Evolutionary conservation across 2,329 filamentous ascomycete species (phyloP).

Genomic region (Fusarium sp.): DNA sequence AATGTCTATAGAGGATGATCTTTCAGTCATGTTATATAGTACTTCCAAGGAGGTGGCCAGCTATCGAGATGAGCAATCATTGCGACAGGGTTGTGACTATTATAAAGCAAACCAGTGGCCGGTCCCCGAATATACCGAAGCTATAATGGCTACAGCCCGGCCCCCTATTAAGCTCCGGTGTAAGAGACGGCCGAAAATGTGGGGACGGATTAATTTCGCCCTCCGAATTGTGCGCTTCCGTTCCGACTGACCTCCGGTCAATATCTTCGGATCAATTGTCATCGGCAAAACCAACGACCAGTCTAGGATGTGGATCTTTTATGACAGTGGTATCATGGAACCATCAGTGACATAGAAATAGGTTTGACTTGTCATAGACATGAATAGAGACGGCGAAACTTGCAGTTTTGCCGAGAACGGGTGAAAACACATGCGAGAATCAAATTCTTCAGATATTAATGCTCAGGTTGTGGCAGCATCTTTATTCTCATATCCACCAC

Average conservation of each 20-base stretch:
- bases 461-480: neutral
- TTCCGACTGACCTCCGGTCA: neutral
- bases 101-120: neutral
- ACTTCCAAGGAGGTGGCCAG: accelerated
- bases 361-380: neutral
- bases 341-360: neutral
- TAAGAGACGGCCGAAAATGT: conserved; percentile 9
- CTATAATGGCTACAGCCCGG: neutral
- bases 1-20: neutral
- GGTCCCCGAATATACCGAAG: conserved; percentile 9
- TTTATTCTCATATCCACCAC: neutral
- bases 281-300: neutral
- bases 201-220: conserved; percentile 23
- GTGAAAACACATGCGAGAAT: no score
- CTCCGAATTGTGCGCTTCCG: conserved; percentile 20
- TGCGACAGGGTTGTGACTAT: neutral
- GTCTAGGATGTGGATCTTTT: neutral
- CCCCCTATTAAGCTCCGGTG: neutral
- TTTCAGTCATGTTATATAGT: neutral
- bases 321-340: neutral
- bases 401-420: neutral
- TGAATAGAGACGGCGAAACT: neutral
- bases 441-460: neutral
- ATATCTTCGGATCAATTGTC: conserved; percentile 6
- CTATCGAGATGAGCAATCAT: neutral